Percentiles rank a stretch among this genome's conserved stretches.
Conservation (phyloP, 1,284 basidiomycete species). For the Schizophyllum amplum region DNA sequence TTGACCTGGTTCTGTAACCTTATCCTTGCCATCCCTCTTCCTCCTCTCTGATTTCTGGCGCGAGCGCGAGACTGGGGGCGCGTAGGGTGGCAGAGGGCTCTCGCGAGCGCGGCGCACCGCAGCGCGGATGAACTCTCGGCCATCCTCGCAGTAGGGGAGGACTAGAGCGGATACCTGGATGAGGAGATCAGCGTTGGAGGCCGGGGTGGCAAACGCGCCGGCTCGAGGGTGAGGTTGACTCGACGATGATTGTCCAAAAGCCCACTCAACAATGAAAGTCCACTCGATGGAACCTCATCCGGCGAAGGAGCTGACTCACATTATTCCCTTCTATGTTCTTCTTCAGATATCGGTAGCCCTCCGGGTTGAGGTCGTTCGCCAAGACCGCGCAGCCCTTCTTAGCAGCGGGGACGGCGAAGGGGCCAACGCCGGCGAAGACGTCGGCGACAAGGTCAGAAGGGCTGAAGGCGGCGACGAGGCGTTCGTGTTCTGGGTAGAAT, state of each 20-base stretch:
- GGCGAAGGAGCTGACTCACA: too few species aligned
- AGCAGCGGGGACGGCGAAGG: slow-evolving; percentile 90
- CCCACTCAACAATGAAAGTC: too few species aligned
- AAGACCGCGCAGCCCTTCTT: slow-evolving; percentile 85
- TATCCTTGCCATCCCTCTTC: slow-evolving; percentile 21
- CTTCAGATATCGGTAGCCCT: slow-evolving; percentile 72
- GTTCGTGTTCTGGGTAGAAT: slow-evolving; percentile 84
- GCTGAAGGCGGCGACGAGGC: slow-evolving; percentile 66
- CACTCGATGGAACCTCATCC: too few species aligned
- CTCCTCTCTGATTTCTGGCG: slow-evolving; percentile 35
- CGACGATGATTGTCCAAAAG: too few species aligned
- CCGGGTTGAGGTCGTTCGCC: slow-evolving; percentile 94
- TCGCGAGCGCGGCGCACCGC: slow-evolving; percentile 47
- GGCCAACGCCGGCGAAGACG: slow-evolving; percentile 96
- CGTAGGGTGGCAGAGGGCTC: slow-evolving; percentile 55
- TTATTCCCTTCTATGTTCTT: slow-evolving; percentile 71
- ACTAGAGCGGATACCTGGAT: slow-evolving; percentile 64
- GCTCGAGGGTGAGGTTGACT: too few species aligned
- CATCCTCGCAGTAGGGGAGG: slow-evolving; percentile 72
- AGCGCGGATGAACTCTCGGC: slow-evolving; percentile 72
- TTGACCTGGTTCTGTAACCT: too few species aligned
- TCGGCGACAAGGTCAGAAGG: slow-evolving; percentile 80
- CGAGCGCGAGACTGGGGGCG: slow-evolving; percentile 26
- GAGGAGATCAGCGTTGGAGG: too few species aligned
- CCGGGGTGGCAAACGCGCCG: too few species aligned